Evolutionary conservation across 2,329 filamentous ascomycete genomes (phyloP), one percentile per base, ranked within the genome.

Genomic region (Ophiostoma fasciatum): DNA sequence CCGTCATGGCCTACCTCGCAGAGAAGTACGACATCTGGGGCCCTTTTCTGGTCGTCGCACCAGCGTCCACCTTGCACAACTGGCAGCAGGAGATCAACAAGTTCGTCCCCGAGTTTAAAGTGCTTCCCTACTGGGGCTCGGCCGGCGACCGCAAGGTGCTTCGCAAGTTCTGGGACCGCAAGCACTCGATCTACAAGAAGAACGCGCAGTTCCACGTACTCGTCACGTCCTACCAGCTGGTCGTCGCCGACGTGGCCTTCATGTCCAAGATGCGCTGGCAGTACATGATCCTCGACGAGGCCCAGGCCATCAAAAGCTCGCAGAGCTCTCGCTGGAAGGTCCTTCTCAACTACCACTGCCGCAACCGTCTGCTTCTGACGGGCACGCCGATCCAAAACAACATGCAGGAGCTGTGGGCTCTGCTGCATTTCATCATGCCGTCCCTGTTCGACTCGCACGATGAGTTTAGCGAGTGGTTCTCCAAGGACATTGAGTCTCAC

Each of bases 211-310:
- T 98, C 63, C 90, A 98, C 53, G 87, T 98, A 35, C 74, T 94
- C 35, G 78, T 98, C 32, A 98, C 90, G 0, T 96, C 88, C 1
- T 98, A 98, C 56, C 90, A 98, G 58, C 68, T 98, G 26, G 90
- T 98, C 19, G 90, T 98, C 15, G 82, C 87, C 19, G 90, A 98
- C 54, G 83, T 92, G 2, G 78, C 85, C 41, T 98, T 98, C 58
- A 96, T 98, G 63, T 88, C 94, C 60, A 96, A 96, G 66, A 90
- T 98, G 69, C 82, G 82, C 49, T 98, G 90, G 90, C 90, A 96
- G 61, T 96, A 98, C 64, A 98, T 98, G 90, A 94, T 98, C 56
- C 72, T 98, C 28, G 90, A 98, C 49, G 90, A 98, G 59, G 90
- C 90, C 2, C 90, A 98, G 55, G 90, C 90, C 46, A 96, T 98